These are phyloP conservation scores for Neurospora sp. DNA, from an alignment of 495 filamentous ascomycete species.

Conservation along the genomic window DNA sequence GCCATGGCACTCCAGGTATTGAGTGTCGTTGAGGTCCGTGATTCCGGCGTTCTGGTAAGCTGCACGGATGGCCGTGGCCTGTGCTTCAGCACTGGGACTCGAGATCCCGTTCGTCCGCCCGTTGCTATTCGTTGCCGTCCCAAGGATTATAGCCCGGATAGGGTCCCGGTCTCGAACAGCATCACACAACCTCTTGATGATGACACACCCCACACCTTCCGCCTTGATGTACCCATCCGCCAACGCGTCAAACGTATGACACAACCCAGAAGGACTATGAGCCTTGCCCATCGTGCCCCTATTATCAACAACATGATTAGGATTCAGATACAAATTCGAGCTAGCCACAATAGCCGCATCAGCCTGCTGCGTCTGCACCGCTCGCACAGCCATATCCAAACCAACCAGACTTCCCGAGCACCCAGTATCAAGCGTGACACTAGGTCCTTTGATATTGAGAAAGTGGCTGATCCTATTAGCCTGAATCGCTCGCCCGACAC, in stretches of 20 bases:
- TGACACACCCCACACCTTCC: slow-evolving; percentile 38
- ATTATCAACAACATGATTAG: slow-evolving; percentile 3
- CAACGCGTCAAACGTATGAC: slow-evolving; percentile 22
- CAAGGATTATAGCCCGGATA: slow-evolving; percentile 47
- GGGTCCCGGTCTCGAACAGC: slow-evolving; percentile 37
- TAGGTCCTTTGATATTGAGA: slow-evolving; percentile 34
- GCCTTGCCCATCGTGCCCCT: not conserved
- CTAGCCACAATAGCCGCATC: slow-evolving; percentile 33
- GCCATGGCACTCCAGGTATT: slow-evolving; percentile 38
- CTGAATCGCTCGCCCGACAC: slow-evolving; percentile 20
- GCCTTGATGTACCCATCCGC: slow-evolving; percentile 44
- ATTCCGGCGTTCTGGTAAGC: slow-evolving; percentile 26
- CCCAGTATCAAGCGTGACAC: slow-evolving; percentile 32
- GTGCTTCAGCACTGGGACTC: slow-evolving; percentile 36
- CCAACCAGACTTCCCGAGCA: slow-evolving; percentile 36
- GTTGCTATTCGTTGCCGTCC: slow-evolving; percentile 38
- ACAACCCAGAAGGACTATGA: slow-evolving; percentile 15
- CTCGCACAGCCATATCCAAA: slow-evolving; percentile 32
- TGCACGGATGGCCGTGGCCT: slow-evolving; percentile 37
- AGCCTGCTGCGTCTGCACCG: slow-evolving; percentile 31
- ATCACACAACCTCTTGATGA: slow-evolving; percentile 39
- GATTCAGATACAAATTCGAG: slow-evolving; percentile 15
- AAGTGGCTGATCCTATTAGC: slow-evolving; percentile 44
- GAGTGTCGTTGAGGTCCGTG: slow-evolving; percentile 10
- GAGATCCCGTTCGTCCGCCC: slow-evolving; percentile 40